These are phyloP conservation scores for Kwoniella europaea DNA, from an alignment of 768 basidiomycete genomes.

Conservation along the genomic window DNA sequence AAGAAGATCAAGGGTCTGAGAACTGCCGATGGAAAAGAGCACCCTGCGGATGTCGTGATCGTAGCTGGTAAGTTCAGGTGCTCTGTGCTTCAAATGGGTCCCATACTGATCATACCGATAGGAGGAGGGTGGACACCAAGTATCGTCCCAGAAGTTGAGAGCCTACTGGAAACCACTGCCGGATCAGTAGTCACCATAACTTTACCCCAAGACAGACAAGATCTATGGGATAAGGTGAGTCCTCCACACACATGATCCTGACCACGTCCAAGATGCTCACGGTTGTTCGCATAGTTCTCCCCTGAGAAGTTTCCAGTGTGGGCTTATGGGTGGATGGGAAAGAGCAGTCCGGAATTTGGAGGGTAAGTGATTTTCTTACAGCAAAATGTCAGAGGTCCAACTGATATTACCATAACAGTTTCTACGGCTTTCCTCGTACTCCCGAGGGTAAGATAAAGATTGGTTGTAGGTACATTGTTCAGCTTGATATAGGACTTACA, in stretches of 20 bases:
- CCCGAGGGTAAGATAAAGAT: constrained; percentile 36
- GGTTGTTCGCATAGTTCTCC: constrained; percentile 20
- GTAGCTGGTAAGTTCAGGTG: constrained; percentile 33
- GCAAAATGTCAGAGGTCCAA: not conserved
- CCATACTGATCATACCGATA: not conserved
- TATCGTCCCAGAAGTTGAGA: constrained; percentile 28
- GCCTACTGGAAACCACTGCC: constrained; percentile 37
- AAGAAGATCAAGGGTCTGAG: constrained; percentile 22
- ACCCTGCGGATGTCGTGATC: constrained; percentile 31
- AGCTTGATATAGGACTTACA: not conserved
- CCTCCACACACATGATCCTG: not conserved
- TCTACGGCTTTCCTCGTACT: constrained; percentile 34
- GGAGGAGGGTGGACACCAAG: constrained; percentile 43
- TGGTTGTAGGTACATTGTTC: constrained; percentile 20
- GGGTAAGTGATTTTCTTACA: constrained; percentile 4
- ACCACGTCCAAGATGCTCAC: not conserved
- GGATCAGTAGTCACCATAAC: constrained; percentile 33
- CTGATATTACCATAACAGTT: constrained; percentile 16
- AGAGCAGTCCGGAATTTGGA: constrained; percentile 33
- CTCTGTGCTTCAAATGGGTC: not conserved
- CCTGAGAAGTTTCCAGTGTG: constrained; percentile 39
- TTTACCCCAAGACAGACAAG: constrained; percentile 34
- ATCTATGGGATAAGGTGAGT: constrained; percentile 33
- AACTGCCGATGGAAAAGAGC: constrained; percentile 36
- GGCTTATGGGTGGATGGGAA: constrained; percentile 42